Percentiles rank a stretch among this genome's conserved stretches.
These are phyloP conservation scores for Gamsiella multidivaricata DNA, from an alignment of 192 early-diverging fungal genomes.

Conservation along the genomic window DNA sequence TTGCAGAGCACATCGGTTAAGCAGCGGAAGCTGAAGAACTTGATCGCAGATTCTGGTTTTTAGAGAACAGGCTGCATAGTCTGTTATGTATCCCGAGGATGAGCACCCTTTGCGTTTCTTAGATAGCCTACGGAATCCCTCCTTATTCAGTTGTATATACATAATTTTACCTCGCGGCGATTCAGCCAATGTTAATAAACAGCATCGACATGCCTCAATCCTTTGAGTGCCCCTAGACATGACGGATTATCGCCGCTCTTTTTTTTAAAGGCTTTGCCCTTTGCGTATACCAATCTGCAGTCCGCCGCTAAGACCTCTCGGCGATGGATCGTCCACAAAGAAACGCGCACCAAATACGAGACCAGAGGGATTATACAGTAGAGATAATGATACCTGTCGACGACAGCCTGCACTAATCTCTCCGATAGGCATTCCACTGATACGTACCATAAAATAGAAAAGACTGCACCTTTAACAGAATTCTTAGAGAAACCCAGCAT, in stretches of 20 bases:
- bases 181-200: too few relatives aligned
- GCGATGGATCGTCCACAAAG: background rate
- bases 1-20: constrained; percentile 35
- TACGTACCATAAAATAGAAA: too few relatives aligned
- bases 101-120: too few relatives aligned
- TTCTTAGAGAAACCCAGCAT: background rate
- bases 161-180: background rate
- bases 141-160: background rate
- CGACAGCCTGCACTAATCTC: background rate
- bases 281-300: constrained; percentile 2
- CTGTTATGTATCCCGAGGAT: background rate
- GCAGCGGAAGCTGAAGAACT: constrained; percentile 43
- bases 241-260: too few relatives aligned
- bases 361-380: background rate
- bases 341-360: background rate
- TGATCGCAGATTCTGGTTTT: constrained; percentile 45
- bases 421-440: background rate
- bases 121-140: background rate
- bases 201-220: too few relatives aligned
- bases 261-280: background rate
- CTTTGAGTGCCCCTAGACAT: too few relatives aligned
- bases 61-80: background rate
- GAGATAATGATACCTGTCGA: background rate
- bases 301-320: background rate
- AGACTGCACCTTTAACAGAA: too few relatives aligned